A percentile compares a stretch with the other conserved stretches of the same genome.
These are phyloP conservation scores for Phytopythium litorale DNA, from an alignment of 352 stramenopile species.

Conservation along the genomic window DNA sequence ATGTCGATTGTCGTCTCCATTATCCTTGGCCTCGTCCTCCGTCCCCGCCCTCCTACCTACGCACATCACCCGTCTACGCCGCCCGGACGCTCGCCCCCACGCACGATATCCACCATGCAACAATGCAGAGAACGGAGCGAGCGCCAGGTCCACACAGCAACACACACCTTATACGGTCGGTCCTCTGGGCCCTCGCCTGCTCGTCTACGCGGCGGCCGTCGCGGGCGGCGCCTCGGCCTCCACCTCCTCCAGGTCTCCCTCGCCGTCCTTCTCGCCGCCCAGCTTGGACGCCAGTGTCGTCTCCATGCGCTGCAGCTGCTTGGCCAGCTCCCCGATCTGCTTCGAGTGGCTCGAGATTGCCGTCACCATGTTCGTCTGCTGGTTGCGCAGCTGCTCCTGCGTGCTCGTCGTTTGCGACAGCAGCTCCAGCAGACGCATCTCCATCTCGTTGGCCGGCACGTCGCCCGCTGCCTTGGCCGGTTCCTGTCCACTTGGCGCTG, in stretches of 20 bases:
- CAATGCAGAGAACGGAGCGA: neutral
- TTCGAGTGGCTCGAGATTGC: constrained; percentile 48
- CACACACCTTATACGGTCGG: neutral
- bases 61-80: neutral
- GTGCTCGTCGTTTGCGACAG: constrained; percentile 51
- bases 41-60: neutral
- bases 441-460: constrained; percentile 14
- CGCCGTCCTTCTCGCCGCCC: constrained; percentile 6
- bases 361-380: constrained; percentile 51
- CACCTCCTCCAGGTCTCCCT: neutral
- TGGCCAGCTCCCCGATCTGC: constrained; percentile 48
- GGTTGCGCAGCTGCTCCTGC: constrained; percentile 50
- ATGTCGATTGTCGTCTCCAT: neutral
- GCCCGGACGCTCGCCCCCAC: neutral
- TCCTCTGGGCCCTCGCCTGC: neutral
- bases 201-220: constrained; percentile 5
- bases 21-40: neutral
- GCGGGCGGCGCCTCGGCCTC: constrained; percentile 6
- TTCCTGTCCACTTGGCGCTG: constrained; percentile 9
- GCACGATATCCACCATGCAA: neutral
- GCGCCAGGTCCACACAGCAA: neutral
- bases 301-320: constrained; percentile 59
- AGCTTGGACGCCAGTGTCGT: constrained; percentile 38
- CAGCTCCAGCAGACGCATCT: constrained; percentile 37
- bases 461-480: constrained; percentile 14